A percentile compares a stretch with the other conserved stretches of the same genome.
Conservation (phyloP, 768 basidiomycete species). For the Lactifluus pinguis region DNA sequence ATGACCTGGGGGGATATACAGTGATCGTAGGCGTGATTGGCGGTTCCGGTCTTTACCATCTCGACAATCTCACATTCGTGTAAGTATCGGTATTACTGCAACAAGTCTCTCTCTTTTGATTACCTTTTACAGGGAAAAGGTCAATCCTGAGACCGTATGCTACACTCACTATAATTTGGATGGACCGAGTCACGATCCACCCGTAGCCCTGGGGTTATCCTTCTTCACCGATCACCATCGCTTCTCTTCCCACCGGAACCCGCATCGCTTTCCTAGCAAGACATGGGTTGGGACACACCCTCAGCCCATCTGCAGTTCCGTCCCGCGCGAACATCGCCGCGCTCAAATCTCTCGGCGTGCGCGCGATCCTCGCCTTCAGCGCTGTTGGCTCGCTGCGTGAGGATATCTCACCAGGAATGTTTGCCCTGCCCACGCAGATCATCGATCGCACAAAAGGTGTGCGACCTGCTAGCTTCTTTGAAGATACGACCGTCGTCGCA, state of each 20-base stretch:
- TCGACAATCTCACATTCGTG: constrained; percentile 86
- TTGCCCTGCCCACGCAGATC: constrained; percentile 82
- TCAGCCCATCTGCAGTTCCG: constrained; percentile 76
- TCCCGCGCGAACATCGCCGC: constrained; percentile 91
- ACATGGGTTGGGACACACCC: constrained; percentile 75
- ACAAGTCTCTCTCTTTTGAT: background rate
- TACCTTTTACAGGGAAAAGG: constrained; percentile 43
- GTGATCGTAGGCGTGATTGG: constrained; percentile 86
- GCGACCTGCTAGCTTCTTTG: constrained; percentile 83
- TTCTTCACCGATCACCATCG: constrained; percentile 87
- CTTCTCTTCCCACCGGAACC: constrained; percentile 71
- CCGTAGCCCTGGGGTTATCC: constrained; percentile 87
- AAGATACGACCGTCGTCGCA: constrained; percentile 71
- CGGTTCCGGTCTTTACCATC: constrained; percentile 85
- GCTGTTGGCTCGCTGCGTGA: constrained; percentile 94
- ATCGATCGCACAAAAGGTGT: constrained; percentile 96
- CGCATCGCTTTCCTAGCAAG: constrained; percentile 86
- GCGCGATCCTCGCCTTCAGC: constrained; percentile 86
- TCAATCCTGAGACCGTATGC: constrained; percentile 75
- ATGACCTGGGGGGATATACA: constrained; percentile 23
- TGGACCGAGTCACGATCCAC: background rate
- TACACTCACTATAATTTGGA: background rate
- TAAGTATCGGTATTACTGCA: constrained; percentile 34
- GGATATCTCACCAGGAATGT: constrained; percentile 85
- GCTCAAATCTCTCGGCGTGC: constrained; percentile 83